Base-by-base conservation (phyloP, 2,329 filamentous ascomycete species). In the Colletotrichum tanaceti region DNA sequence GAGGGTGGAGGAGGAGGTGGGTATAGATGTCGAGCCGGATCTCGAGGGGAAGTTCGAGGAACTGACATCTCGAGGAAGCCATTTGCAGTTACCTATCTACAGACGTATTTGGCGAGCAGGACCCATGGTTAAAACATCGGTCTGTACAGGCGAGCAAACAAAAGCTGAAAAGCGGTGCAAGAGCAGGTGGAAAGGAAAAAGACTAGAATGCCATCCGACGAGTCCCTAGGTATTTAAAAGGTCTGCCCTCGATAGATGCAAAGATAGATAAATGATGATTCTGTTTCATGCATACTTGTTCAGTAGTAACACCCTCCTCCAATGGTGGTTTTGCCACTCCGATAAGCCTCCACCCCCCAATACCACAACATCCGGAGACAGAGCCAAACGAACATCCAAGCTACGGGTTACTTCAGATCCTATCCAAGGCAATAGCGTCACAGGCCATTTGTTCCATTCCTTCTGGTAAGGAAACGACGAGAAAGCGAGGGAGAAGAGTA, bases 1-100 rank as follows among this genome's bases (percentile, higher is more conserved):
- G 71, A 39, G 77, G 78, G 5, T 81, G 74, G 70, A 74, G 68
- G 64, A 85, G 80, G 58, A 85, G 82, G 70, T 80, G 73, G 24
- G 73, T 66, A 76, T 84, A 84, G 70, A 85, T 82, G 63, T 84
- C 78, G 65, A 83, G 78, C 46, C 83, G 82, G 72, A 85, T 77
- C 73, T 85, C 83, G 55, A 80, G 72, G 41, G 82, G 82, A 28
- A 85, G 77, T 60, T 76, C 75, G 46, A 85, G 77, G 70, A 85
- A 75, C 5, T 69, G 46, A 44, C 44, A 66, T 35, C 11, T 52
- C 47, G 54, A 16, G 11, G 54, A 32, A 16, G 32, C 38, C 47
- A 53, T 68, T 54, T 44, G 22, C n/a, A 49, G 22, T 9, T 20
- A 20, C 20, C 9, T 18, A 9, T 22, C 3, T 32, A 18, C 20